Percentiles rank a stretch among this genome's conserved stretches.
Evolutionary conservation across 192 early-diverging fungal species (phyloP).

Genomic region (Fimicolochytrium jonesii): DNA sequence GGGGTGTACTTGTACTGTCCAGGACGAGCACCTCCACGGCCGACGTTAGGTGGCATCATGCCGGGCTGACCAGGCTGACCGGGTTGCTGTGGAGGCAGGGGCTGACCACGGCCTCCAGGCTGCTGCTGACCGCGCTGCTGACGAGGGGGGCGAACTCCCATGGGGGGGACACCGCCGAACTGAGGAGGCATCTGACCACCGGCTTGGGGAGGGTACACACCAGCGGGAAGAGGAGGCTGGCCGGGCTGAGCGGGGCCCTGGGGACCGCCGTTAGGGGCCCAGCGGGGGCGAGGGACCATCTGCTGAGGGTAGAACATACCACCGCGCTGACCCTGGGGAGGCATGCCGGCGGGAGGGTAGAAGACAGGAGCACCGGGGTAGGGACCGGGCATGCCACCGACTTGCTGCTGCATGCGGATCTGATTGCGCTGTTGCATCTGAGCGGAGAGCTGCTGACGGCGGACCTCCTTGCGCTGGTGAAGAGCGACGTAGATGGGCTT

Average conservation of each 20-base stretch:
- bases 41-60: conserved; percentile 33
- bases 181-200: conserved; percentile 27
- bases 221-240: conserved; percentile 13
- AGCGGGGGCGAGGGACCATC: conserved; percentile 36
- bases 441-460: conserved; percentile 92
- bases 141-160: conserved; percentile 31
- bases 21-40: conserved; percentile 32
- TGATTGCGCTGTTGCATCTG: conserved; percentile 89
- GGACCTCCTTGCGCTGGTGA: conserved; percentile 96
- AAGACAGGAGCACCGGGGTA: conserved; percentile 58
- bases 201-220: conserved; percentile 25
- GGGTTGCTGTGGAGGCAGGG: conserved; percentile 39
- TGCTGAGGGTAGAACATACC: conserved; percentile 37
- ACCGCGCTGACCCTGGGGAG: conserved; percentile 26
- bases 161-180: conserved; percentile 42
- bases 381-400: conserved; percentile 41
- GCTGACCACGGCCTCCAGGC: conserved; percentile 26
- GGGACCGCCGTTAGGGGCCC: conserved; percentile 36
- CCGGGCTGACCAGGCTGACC: conserved; percentile 27
- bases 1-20: conserved; percentile 47
- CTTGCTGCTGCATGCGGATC: conserved; percentile 72
- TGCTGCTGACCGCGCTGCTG: conserved; percentile 23
- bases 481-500: conserved; percentile 99
- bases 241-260: conserved; percentile 36
- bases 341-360: conserved; percentile 49